These are phyloP conservation scores for Hymenochaete sp. DNA, from an alignment of 1,284 basidiomycete genomes.

Conservation along the genomic window DNA sequence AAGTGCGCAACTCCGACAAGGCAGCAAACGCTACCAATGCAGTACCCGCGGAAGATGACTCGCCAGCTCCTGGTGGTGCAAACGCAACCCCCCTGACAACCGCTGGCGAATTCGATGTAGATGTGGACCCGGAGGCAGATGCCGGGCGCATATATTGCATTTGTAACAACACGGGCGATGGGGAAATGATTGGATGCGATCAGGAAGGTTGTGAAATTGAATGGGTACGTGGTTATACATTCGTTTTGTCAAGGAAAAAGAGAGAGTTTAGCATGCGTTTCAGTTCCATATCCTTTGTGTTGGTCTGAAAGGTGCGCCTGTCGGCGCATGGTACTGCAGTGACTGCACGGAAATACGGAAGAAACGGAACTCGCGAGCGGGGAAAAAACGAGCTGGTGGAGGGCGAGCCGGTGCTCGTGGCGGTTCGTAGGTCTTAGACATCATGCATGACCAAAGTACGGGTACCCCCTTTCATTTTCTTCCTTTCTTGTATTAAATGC, in stretches of 20 bases:
- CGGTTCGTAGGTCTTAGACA: slow-evolving; percentile 7
- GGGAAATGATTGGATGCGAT: slow-evolving; percentile 98
- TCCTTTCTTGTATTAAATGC: too few relatives aligned
- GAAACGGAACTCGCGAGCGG: slow-evolving; percentile 26
- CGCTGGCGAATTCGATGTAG: slow-evolving; percentile 20
- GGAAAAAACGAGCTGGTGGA: slow-evolving; percentile 29
- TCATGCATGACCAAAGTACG: too few relatives aligned
- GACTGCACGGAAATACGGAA: slow-evolving; percentile 46
- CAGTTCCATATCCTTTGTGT: slow-evolving; percentile 85
- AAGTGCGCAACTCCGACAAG: slow-evolving; percentile 29
- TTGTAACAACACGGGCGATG: slow-evolving; percentile 81
- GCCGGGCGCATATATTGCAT: slow-evolving; percentile 79
- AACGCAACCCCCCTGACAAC: slow-evolving; percentile 14
- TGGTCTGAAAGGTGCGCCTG: slow-evolving; percentile 61
- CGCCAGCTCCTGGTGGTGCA: slow-evolving; percentile 19
- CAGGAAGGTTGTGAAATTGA: slow-evolving; percentile 80
- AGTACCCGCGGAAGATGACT: slow-evolving; percentile 7
- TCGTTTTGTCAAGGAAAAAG: too few relatives aligned
- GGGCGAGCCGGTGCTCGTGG: slow-evolving; percentile 23
- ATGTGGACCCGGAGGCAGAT: slow-evolving; percentile 42
- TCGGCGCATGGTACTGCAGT: slow-evolving; percentile 80
- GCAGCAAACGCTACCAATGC: slow-evolving; percentile 25
- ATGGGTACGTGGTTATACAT: slow-evolving; percentile 83
- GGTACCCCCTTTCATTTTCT: too few relatives aligned
- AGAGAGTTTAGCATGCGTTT: slow-evolving; percentile 11